phyloP scores from a whole-genome alignment of 306 rosid genomes.

The Bauhinia variegata region DNA sequence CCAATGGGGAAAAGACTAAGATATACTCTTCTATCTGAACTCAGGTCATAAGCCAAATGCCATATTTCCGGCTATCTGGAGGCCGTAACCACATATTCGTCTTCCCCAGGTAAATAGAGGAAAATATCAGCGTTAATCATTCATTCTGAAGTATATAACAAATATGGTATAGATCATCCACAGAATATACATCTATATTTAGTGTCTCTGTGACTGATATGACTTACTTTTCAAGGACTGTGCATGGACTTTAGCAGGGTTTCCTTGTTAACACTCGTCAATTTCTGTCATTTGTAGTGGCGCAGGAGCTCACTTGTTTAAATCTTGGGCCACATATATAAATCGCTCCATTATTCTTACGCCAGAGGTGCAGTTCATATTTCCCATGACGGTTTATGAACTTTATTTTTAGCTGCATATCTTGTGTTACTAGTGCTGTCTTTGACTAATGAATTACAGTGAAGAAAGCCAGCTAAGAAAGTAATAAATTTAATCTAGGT shows the following conservation, averaged over 20 bases:
- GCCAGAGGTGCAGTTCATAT: slow-evolving; percentile 68
- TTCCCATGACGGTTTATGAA: slow-evolving; percentile 20
- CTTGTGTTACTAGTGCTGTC: neutral
- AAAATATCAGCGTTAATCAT: neutral
- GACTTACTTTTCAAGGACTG: too few relatives aligned
- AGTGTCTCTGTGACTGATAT: too few relatives aligned
- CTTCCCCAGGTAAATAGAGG: slow-evolving; percentile 74
- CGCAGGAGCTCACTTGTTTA: slow-evolving; percentile 95
- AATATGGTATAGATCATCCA: neutral
- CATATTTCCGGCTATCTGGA: slow-evolving; percentile 89
- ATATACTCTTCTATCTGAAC: slow-evolving; percentile 14
- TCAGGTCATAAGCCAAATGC: slow-evolving; percentile 92
- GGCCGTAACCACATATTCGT: slow-evolving; percentile 94
- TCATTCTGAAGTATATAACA: slow-evolving; percentile 2
- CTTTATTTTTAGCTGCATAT: slow-evolving; percentile 16
- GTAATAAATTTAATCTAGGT: slow-evolving; percentile 3
- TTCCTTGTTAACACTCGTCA: neutral
- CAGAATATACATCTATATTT: too few relatives aligned
- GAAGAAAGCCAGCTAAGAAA: slow-evolving; percentile 5
- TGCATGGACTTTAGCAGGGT: too few relatives aligned
- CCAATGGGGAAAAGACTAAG: slow-evolving; percentile 24
- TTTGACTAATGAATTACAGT: slow-evolving; percentile 16
- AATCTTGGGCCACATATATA: slow-evolving; percentile 82
- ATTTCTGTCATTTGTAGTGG: slow-evolving; percentile 62
- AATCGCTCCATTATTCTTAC: slow-evolving; percentile 91